Conservation (phyloP, 352 stramenopile genomes). For the Pythium aquatile region DNA sequence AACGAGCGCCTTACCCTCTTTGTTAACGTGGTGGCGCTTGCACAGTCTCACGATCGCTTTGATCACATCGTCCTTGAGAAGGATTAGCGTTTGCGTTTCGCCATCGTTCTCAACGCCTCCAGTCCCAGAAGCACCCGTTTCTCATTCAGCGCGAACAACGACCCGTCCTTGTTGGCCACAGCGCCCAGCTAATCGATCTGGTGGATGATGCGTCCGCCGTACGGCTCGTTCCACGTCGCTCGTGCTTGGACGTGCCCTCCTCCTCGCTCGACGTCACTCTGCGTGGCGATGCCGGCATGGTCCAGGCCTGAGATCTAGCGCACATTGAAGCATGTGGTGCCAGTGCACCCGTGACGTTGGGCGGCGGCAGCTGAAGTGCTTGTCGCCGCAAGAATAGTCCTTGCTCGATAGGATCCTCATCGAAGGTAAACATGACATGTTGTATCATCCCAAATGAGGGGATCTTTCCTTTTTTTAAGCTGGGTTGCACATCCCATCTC, state of each 20-base stretch:
- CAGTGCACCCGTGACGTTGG: constrained; percentile 97
- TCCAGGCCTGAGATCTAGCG: constrained; percentile 97
- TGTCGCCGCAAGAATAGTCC: too few relatives aligned
- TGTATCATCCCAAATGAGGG: too few relatives aligned
- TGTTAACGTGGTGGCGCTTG: constrained; percentile 43
- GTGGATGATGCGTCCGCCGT: constrained; percentile 94
- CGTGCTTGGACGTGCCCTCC: constrained; percentile 85
- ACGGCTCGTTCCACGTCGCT: constrained; percentile 98
- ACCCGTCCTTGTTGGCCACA: constrained; percentile 95
- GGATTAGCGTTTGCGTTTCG: background rate
- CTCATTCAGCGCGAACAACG: constrained; percentile 99
- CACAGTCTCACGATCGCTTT: constrained; percentile 69
- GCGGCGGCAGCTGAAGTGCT: constrained; percentile 91
- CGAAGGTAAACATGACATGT: too few relatives aligned
- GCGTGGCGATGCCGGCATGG: constrained; percentile 99
- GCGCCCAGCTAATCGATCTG: constrained; percentile 94
- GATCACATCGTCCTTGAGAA: constrained; percentile 44
- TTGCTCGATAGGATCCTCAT: too few relatives aligned
- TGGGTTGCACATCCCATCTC: too few relatives aligned
- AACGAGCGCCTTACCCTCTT: constrained; percentile 49
- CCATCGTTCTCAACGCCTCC: constrained; percentile 36
- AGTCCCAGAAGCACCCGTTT: constrained; percentile 77
- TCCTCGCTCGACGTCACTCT: constrained; percentile 99
- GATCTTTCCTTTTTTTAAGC: too few relatives aligned
- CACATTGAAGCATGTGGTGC: constrained; percentile 98